Conservation (phyloP, 352 stramenopile genomes). For the Albugo candida region DNA sequence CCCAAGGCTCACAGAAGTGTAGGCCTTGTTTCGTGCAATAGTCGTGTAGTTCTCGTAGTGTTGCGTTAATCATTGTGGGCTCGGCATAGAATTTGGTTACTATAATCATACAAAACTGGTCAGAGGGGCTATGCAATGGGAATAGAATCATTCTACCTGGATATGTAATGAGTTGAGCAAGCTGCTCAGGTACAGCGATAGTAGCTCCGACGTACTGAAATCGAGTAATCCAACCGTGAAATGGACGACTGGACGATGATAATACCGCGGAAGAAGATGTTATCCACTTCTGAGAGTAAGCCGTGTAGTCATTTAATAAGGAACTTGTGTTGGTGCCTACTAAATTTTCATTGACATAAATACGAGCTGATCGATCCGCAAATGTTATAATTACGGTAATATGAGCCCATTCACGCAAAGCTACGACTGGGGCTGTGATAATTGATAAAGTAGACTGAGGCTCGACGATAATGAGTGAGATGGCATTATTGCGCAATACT, state of each 20-base stretch:
- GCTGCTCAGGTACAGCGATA: conserved; percentile 13
- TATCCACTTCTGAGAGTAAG: background rate
- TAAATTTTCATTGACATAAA: conserved; percentile 7
- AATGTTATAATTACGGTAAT: conserved; percentile 8
- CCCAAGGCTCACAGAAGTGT: no score
- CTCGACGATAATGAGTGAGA: no score
- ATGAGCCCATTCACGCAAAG: conserved; percentile 4
- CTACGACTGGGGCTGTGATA: background rate
- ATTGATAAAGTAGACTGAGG: no score
- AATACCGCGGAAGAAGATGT: conserved; percentile 4
- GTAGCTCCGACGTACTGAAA: conserved; percentile 23
- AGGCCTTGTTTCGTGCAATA: no score
- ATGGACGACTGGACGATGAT: conserved; percentile 7
- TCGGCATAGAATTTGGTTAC: no score
- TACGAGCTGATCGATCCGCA: background rate
- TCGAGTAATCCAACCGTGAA: conserved; percentile 22
- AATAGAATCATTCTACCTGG: conserved; percentile 13
- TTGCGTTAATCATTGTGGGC: no score
- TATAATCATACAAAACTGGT: no score
- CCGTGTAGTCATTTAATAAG: conserved; percentile 4
- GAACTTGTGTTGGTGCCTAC: background rate
- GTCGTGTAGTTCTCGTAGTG: no score
- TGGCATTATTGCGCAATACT: no score
- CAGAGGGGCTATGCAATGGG: no score
- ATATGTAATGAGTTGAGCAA: conserved; percentile 17